Percentiles rank a stretch among this genome's conserved stretches.
These are phyloP conservation scores for Fusarium solani-melongenae DNA, from an alignment of 2,329 filamentous ascomycete species.

Conservation along the genomic window DNA sequence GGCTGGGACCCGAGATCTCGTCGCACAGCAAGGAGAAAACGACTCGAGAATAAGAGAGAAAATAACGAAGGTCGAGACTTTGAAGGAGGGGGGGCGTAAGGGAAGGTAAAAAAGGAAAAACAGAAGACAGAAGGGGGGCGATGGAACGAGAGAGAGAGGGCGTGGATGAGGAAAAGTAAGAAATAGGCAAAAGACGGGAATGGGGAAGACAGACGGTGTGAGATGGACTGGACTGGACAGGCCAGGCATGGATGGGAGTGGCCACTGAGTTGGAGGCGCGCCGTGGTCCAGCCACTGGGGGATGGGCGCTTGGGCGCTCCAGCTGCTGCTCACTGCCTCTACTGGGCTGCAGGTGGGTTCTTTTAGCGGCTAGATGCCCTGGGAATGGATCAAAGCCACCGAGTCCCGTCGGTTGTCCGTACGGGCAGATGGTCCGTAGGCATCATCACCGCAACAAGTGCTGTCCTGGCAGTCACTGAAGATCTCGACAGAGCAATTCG, in stretches of 20 bases:
- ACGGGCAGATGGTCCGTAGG: background rate
- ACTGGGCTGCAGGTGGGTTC: slow-evolving; percentile 20
- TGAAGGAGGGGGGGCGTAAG: background rate
- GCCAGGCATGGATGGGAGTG: slow-evolving; percentile 1
- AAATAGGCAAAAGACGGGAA: slow-evolving; percentile 1
- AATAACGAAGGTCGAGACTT: slow-evolving; percentile 7
- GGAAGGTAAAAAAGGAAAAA: slow-evolving; percentile 14
- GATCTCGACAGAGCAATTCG: background rate
- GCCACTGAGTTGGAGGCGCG: slow-evolving; percentile 31
- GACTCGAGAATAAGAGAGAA: slow-evolving; percentile 3
- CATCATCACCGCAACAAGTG: background rate
- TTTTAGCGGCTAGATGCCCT: slow-evolving; percentile 21
- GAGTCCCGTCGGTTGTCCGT: background rate
- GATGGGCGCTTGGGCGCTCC: slow-evolving; percentile 27
- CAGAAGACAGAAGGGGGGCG: slow-evolving; percentile 18
- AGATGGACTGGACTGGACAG: background rate
- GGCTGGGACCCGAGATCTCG: slow-evolving; percentile 31
- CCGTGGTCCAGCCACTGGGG: slow-evolving; percentile 32
- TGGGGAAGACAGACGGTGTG: background rate
- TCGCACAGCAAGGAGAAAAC: slow-evolving; percentile 43
- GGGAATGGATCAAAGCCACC: slow-evolving; percentile 16
- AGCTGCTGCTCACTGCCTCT: slow-evolving; percentile 34
- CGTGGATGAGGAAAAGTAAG: slow-evolving; percentile 11
- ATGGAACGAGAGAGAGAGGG: slow-evolving; percentile 22
- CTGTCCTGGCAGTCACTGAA: background rate